phyloP scores from a whole-genome alignment of 768 basidiomycete species.

The Pisolithus sp. region DNA sequence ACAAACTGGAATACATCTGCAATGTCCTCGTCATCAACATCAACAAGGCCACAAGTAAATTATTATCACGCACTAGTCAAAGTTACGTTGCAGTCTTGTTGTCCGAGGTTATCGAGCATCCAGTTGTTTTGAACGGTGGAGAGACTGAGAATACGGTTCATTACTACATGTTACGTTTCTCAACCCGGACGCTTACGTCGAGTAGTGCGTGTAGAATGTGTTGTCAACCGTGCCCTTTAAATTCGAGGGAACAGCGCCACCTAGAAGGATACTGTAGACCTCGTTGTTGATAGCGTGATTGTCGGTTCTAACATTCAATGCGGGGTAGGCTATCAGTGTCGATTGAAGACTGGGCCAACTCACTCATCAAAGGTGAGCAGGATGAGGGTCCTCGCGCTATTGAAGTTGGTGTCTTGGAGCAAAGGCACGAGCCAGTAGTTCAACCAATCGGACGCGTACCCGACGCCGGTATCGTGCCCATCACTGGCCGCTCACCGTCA shows the following conservation, averaged over 20 bases:
- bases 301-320: constrained; percentile 15
- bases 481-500: constrained; percentile 33
- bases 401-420: constrained; percentile 45
- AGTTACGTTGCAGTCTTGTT: constrained; percentile 45
- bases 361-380: constrained; percentile 58
- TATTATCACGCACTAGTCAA: constrained; percentile 6
- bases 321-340: background rate
- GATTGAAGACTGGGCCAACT: constrained; percentile 13
- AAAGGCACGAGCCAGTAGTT: constrained; percentile 46
- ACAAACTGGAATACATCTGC: constrained; percentile 51
- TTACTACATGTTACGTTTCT: background rate
- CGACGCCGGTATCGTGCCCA: constrained; percentile 51
- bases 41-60: background rate
- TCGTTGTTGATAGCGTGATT: constrained; percentile 36
- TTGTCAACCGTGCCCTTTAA: constrained; percentile 41
- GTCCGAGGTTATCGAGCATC: constrained; percentile 51
- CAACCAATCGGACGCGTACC: constrained; percentile 42
- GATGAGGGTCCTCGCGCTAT: constrained; percentile 48
- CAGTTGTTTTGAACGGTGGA: constrained; percentile 55
- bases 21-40: background rate
- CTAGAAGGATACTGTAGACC: constrained; percentile 38
- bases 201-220: constrained; percentile 56
- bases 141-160: constrained; percentile 21
- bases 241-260: constrained; percentile 36
- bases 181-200: constrained; percentile 18